Percentiles rank a stretch among this genome's conserved stretches.
phyloP scores from a whole-genome alignment of 139 green algal species.

The Penium margaritaceum region DNA sequence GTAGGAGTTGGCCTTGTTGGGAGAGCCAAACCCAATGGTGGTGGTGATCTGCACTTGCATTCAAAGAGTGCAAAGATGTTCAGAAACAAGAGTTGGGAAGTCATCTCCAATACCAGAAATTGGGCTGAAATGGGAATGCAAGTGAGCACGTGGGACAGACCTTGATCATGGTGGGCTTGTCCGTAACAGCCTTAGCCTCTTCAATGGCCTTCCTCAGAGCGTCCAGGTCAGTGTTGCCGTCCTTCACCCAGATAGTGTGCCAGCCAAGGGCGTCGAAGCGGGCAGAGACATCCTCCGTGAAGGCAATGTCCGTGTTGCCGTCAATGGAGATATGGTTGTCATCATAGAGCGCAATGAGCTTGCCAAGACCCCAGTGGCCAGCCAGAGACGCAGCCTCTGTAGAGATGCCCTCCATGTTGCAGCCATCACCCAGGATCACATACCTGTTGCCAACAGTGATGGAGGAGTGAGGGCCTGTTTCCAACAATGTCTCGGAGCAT shows the following conservation, averaged over 20 bases:
- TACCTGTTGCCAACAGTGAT: no score
- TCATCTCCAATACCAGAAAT: no score
- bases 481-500: no score
- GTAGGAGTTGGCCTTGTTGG: slow-evolving; percentile 96
- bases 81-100: no score
- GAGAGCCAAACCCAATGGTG: slow-evolving; percentile 96
- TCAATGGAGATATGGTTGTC: slow-evolving; percentile 99
- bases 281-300: slow-evolving; percentile 93
- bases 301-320: slow-evolving; percentile 94
- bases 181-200: slow-evolving; percentile 77
- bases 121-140: no score
- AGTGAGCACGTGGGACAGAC: no score
- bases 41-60: slow-evolving; percentile 75
- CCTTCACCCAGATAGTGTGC: slow-evolving; percentile 62
- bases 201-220: slow-evolving; percentile 74
- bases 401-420: slow-evolving; percentile 99
- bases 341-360: slow-evolving; percentile 98
- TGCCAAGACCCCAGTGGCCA: slow-evolving; percentile 96
- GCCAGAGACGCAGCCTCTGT: slow-evolving; percentile 92
- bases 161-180: slow-evolving; percentile 94
- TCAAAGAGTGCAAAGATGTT: no score
- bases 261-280: slow-evolving; percentile 71
- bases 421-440: slow-evolving; percentile 95
- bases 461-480: no score
- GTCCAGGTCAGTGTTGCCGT: slow-evolving; percentile 92